phyloP scores from a whole-genome alignment of 2,329 filamentous ascomycete genomes.

The Exophiala phaeomuriformis region DNA sequence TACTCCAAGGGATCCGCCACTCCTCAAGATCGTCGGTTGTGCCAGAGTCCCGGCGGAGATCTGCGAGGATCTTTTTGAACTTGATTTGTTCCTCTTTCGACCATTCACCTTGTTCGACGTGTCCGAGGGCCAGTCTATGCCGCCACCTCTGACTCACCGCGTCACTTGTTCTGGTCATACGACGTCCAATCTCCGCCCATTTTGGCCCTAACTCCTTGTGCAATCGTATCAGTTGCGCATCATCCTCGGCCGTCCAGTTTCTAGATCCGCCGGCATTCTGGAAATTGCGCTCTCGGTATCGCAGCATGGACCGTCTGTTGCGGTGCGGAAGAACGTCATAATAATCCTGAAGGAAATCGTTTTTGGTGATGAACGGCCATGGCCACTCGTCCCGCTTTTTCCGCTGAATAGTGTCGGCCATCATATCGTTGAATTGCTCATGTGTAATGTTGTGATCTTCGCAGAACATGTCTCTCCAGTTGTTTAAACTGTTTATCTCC shows the following conservation, averaged over 20 bases:
- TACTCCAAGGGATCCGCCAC: constrained; percentile 22
- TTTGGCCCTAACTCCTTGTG: constrained; percentile 32
- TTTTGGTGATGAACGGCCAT: constrained; percentile 27
- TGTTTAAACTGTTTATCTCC: constrained; percentile 20
- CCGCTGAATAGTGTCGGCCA: constrained; percentile 22
- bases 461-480: constrained; percentile 24
- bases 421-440: constrained; percentile 26
- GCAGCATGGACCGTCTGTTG: constrained; percentile 34
- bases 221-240: constrained; percentile 35
- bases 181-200: constrained; percentile 34
- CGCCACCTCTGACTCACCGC: constrained; percentile 40
- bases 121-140: constrained; percentile 35
- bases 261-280: constrained; percentile 34
- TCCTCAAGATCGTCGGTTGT: constrained; percentile 30
- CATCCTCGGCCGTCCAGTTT: constrained; percentile 37
- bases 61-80: constrained; percentile 28
- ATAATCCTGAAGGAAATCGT: constrained; percentile 34
- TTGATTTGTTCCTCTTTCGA: constrained; percentile 30
- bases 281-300: constrained; percentile 40
- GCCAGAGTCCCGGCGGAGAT: constrained; percentile 17
- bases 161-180: constrained; percentile 35
- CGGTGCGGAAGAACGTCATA: constrained; percentile 34
- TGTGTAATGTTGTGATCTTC: constrained; percentile 18
- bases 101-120: constrained; percentile 35
- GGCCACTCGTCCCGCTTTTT: constrained; percentile 4